Percentiles rank a stretch among this genome's conserved stretches.
These are phyloP conservation scores for Asterophora lycoperdoides DNA, from an alignment of 768 basidiomycete genomes.

Conservation along the genomic window DNA sequence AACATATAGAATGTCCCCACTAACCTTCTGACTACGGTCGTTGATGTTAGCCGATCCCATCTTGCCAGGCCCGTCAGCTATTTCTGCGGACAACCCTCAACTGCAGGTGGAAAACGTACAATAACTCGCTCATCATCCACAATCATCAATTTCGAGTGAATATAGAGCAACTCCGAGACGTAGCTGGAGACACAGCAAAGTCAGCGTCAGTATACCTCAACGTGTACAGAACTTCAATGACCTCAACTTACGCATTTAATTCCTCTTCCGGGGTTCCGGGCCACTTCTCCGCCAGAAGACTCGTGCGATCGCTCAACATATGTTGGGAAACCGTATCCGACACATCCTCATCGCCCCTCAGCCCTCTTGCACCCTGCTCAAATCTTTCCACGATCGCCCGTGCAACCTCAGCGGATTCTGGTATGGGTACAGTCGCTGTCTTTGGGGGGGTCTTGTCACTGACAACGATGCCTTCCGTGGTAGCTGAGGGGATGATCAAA, in stretches of 20 bases:
- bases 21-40: slow-evolving; percentile 76
- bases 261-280: slow-evolving; percentile 81
- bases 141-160: slow-evolving; percentile 90
- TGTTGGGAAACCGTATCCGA: slow-evolving; percentile 82
- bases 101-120: slow-evolving; percentile 42
- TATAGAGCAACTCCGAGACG: slow-evolving; percentile 77
- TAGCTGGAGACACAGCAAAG: slow-evolving; percentile 41
- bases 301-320: slow-evolving; percentile 57
- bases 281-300: slow-evolving; percentile 78
- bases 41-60: slow-evolving; percentile 95
- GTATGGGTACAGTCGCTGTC: slow-evolving; percentile 63
- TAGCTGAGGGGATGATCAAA: slow-evolving; percentile 52
- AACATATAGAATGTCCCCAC: not conserved
- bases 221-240: slow-evolving; percentile 7
- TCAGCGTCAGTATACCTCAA: slow-evolving; percentile 14
- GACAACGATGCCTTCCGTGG: slow-evolving; percentile 35
- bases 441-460: slow-evolving; percentile 48
- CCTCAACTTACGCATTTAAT: slow-evolving; percentile 57
- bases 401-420: slow-evolving; percentile 58
- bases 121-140: slow-evolving; percentile 91
- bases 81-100: too few relatives aligned
- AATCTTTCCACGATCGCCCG: slow-evolving; percentile 39
- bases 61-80: slow-evolving; percentile 29
- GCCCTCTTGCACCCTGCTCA: slow-evolving; percentile 54
- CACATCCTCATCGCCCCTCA: slow-evolving; percentile 60